Conservation (phyloP, 1,284 basidiomycete genomes). For the Trichosporon ovoides region DNA sequence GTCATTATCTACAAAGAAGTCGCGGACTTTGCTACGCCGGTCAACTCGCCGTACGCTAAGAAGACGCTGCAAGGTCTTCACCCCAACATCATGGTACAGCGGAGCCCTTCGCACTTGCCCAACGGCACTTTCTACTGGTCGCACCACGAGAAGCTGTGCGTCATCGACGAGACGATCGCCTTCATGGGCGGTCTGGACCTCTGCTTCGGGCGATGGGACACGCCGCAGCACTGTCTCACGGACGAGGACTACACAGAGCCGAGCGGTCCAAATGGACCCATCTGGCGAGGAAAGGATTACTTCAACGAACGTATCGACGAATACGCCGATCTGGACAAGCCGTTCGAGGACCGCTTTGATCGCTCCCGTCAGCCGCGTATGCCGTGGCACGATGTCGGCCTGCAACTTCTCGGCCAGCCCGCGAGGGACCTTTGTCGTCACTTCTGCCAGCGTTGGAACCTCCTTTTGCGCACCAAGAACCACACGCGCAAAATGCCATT, state of each 20-base stretch:
- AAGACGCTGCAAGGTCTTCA: constrained; percentile 78
- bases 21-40: constrained; percentile 91
- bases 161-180: constrained; percentile 78
- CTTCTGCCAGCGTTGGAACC: constrained; percentile 93
- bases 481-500: constrained; percentile 90
- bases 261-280: constrained; percentile 58
- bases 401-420: constrained; percentile 95
- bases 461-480: constrained; percentile 88
- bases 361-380: constrained; percentile 82
- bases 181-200: constrained; percentile 70
- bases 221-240: constrained; percentile 81
- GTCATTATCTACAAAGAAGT: constrained; percentile 97
- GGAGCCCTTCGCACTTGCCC: constrained; percentile 95
- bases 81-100: constrained; percentile 91
- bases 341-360: constrained; percentile 91
- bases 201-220: constrained; percentile 96
- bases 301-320: constrained; percentile 85
- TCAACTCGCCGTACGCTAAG: constrained; percentile 87
- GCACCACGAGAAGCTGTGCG: constrained; percentile 82
- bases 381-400: constrained; percentile 97
- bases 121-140: constrained; percentile 99
- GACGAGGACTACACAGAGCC: constrained; percentile 66
- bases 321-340: constrained; percentile 82
- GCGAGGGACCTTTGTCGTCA: constrained; percentile 91
- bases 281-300: constrained; percentile 73